Evolutionary conservation across 225 moss, liverwort and hornwort genomes (phyloP).

Genomic region (Polytrichum commune): DNA sequence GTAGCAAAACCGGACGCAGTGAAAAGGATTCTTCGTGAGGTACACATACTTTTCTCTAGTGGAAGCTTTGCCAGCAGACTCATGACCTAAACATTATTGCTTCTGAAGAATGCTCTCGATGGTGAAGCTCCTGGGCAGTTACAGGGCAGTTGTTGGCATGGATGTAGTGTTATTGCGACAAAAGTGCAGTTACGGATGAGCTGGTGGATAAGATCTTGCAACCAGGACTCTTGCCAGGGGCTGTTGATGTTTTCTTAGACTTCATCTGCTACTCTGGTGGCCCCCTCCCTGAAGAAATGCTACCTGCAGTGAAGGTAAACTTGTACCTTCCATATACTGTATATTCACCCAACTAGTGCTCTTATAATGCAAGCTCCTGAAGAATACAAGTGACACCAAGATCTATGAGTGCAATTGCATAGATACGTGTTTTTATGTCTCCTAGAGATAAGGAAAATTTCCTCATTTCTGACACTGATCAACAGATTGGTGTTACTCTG

Average conservation of each 20-base stretch:
- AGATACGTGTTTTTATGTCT: too few relatives aligned
- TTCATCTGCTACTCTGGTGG: conserved; percentile 90
- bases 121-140: background rate
- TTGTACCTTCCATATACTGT: too few relatives aligned
- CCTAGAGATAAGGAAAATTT: background rate
- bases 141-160: conserved; percentile 3
- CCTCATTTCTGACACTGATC: background rate
- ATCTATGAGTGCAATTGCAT: too few relatives aligned
- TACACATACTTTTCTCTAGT: conserved; percentile 8
- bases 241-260: conserved; percentile 83
- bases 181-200: conserved; percentile 76
- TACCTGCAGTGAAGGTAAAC: conserved; percentile 63
- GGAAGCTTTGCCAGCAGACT: too few relatives aligned
- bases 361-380: too few relatives aligned
- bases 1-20: conserved; percentile 74
- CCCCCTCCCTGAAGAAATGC: conserved; percentile 84
- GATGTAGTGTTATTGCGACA: conserved; percentile 78
- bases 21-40: conserved; percentile 73
- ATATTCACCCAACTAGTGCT: too few relatives aligned
- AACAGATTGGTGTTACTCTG: too few relatives aligned
- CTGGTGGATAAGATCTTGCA: conserved; percentile 75
- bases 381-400: too few relatives aligned
- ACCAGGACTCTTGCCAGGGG: conserved; percentile 83
- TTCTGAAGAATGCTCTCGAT: too few relatives aligned
- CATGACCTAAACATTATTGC: too few relatives aligned